Evolutionary conservation across 768 basidiomycete species (phyloP).

Genomic region (Termitomyces sp.): DNA sequence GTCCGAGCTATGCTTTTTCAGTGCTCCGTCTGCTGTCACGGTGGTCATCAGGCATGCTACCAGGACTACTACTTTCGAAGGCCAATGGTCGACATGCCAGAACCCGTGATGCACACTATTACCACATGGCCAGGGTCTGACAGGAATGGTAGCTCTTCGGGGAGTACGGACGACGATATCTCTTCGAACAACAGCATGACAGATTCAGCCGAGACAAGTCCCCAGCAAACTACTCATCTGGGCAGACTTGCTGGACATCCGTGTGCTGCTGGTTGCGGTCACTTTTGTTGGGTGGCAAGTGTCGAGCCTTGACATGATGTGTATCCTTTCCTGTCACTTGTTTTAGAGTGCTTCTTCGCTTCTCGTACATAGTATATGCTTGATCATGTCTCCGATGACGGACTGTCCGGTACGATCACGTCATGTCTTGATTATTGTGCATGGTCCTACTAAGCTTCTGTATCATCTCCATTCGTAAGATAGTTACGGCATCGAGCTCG

Average conservation of each 20-base stretch:
- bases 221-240: constrained; percentile 8
- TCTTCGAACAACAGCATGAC: constrained; percentile 15
- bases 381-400: background rate
- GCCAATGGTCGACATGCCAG: constrained; percentile 46
- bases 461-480: background rate
- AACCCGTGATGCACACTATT: constrained; percentile 13
- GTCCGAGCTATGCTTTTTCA: constrained; percentile 66
- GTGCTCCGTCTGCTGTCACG: constrained; percentile 74
- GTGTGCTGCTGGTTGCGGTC: constrained; percentile 80
- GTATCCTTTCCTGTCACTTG: background rate
- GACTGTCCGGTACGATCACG: background rate
- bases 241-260: constrained; percentile 45
- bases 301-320: constrained; percentile 12
- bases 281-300: constrained; percentile 66
- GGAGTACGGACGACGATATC: constrained; percentile 22
- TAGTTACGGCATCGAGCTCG: background rate
- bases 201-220: constrained; percentile 17
- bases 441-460: background rate
- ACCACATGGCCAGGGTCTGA: constrained; percentile 9
- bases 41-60: constrained; percentile 79
- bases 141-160: constrained; percentile 11
- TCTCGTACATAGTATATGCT: background rate
- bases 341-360: background rate
- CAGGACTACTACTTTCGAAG: constrained; percentile 57
- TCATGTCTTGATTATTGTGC: constrained; percentile 1